These are phyloP conservation scores for Reticulascus tulasneorum DNA, from an alignment of 2,329 filamentous ascomycete genomes.

Conservation along the genomic window DNA sequence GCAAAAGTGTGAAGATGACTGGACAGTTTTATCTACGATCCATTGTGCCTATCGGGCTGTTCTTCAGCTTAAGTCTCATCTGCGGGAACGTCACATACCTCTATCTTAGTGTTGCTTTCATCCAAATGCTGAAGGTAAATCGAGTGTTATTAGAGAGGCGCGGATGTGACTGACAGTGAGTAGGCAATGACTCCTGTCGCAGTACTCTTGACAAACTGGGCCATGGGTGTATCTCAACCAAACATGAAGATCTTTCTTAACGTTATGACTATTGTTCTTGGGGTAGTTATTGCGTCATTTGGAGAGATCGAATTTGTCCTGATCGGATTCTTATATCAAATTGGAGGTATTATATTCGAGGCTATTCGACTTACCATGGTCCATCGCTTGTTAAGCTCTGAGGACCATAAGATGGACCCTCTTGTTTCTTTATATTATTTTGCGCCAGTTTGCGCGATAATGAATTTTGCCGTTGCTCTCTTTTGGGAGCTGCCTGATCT, in stretches of 20 bases:
- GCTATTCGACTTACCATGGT: slow-evolving; percentile 81
- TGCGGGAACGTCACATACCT: slow-evolving; percentile 95
- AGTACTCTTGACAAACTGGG: slow-evolving; percentile 85
- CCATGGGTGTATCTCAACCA: slow-evolving; percentile 75
- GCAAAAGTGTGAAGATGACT: slow-evolving; percentile 97
- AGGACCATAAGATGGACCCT: slow-evolving; percentile 90
- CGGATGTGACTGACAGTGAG: slow-evolving; percentile 3
- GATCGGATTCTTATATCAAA: slow-evolving; percentile 74
- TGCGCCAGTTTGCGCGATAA: slow-evolving; percentile 75
- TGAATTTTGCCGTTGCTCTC: slow-evolving; percentile 73
- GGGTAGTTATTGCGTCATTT: slow-evolving; percentile 89
- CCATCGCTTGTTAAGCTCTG: slow-evolving; percentile 73
- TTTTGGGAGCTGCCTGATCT: slow-evolving; percentile 70
- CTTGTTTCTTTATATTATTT: slow-evolving; percentile 89
- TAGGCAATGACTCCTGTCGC: slow-evolving; percentile 93
- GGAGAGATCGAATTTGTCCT: slow-evolving; percentile 93
- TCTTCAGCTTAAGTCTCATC: slow-evolving; percentile 94
- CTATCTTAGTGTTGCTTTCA: slow-evolving; percentile 93
- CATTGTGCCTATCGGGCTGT: slow-evolving; percentile 90
- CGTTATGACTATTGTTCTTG: slow-evolving; percentile 89
- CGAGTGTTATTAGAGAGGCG: no score
- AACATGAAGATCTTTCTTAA: slow-evolving; percentile 87
- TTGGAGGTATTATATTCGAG: slow-evolving; percentile 75
- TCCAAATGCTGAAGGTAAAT: slow-evolving; percentile 93
- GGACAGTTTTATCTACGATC: slow-evolving; percentile 87